phyloP scores from a whole-genome alignment of 352 stramenopile genomes.

The Phytophthora pistaciae region DNA sequence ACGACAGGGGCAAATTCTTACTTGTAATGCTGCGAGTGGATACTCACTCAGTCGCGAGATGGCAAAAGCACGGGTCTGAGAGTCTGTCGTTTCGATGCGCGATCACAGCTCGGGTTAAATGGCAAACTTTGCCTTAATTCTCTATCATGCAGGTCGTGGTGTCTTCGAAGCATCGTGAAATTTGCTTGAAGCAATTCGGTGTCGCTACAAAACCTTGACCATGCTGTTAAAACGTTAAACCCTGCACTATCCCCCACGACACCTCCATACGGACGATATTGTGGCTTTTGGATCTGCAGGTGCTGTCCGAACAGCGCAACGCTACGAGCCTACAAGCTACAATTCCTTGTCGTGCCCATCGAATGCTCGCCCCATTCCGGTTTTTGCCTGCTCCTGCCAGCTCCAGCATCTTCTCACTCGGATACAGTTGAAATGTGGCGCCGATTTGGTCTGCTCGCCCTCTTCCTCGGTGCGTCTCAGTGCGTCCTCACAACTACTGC shows the following conservation, averaged over 20 bases:
- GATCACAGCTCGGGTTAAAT: no score
- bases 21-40: no score
- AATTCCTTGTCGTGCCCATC: neutral
- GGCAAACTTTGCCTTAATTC: no score
- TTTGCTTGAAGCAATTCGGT: neutral
- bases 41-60: no score
- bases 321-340: neutral
- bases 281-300: neutral
- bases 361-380: constrained; percentile 14
- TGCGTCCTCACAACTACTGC: constrained; percentile 5
- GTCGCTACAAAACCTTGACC: no score
- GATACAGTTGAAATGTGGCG: constrained; percentile 26
- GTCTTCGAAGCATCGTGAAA: neutral
- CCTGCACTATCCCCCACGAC: neutral
- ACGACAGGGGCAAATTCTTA: no score
- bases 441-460: constrained; percentile 27
- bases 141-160: no score
- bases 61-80: no score
- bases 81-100: no score
- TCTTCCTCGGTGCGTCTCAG: constrained; percentile 11
- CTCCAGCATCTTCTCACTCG: neutral
- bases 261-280: neutral
- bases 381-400: constrained; percentile 9
- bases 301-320: neutral
- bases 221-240: neutral